phyloP scores from a whole-genome alignment of 257 asterid genomes.

The Forsythia viridissima region DNA sequence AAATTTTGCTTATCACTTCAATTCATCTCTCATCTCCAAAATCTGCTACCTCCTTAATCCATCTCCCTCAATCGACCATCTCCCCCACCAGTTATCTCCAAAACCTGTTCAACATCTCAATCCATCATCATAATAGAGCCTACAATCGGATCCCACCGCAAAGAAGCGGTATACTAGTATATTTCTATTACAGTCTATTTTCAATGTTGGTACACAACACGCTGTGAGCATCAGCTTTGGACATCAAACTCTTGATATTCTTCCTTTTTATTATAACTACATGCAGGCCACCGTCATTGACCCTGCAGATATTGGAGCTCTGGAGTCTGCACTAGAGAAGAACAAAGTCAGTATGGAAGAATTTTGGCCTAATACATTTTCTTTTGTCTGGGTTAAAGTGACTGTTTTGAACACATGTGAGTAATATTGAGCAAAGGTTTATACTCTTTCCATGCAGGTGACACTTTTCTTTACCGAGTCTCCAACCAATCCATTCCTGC shows the following conservation, averaged over 20 bases:
- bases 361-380: constrained; percentile 6
- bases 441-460: constrained; percentile 54
- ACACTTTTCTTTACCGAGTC: constrained; percentile 86
- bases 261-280: constrained; percentile 17
- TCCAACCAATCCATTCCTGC: constrained; percentile 89
- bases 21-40: no score
- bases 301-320: constrained; percentile 86
- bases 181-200: background rate
- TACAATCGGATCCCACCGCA: no score
- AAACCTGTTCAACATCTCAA: no score
- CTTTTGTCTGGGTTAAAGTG: background rate
- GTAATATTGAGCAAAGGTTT: background rate
- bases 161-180: background rate
- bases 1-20: no score
- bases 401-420: background rate
- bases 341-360: constrained; percentile 51
- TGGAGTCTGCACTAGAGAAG: constrained; percentile 69
- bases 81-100: no score
- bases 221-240: background rate
- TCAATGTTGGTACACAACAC: background rate
- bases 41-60: no score
- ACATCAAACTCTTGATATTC: constrained; percentile 19
- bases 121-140: no score
- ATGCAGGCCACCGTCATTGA: constrained; percentile 90
- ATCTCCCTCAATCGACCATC: no score